Evolutionary conservation across 805 yeast genomes (phyloP).

Genomic region (Wickerhamomyces pijperi): DNA sequence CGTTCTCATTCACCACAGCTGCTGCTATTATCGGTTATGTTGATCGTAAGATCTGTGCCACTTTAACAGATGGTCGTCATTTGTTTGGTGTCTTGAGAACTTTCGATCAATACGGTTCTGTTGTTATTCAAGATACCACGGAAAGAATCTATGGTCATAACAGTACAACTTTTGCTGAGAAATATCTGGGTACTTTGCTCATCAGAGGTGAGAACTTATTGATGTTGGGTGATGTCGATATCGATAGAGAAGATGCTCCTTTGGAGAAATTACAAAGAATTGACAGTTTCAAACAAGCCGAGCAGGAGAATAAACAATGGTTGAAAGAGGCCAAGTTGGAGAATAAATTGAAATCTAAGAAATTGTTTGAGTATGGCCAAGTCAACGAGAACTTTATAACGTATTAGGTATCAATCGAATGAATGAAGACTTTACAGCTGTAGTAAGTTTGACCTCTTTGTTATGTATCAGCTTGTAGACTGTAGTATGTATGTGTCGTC

Average conservation of each 20-base stretch:
- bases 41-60: constrained; percentile 68
- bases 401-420: neutral
- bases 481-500: no score
- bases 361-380: constrained; percentile 41
- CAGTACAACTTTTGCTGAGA: constrained; percentile 58
- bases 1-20: constrained; percentile 77
- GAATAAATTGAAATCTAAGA: constrained; percentile 36
- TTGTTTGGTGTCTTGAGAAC: constrained; percentile 86
- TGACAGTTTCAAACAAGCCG: constrained; percentile 47
- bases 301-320: constrained; percentile 24
- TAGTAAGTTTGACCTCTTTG: no score
- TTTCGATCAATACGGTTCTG: constrained; percentile 86
- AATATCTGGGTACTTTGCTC: constrained; percentile 68
- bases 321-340: constrained; percentile 24
- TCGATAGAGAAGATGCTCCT: constrained; percentile 72
- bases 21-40: constrained; percentile 86
- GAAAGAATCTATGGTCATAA: constrained; percentile 64
- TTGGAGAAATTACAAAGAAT: constrained; percentile 44
- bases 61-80: constrained; percentile 82
- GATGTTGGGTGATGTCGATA: constrained; percentile 86
- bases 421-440: no score
- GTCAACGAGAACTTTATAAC: constrained; percentile 42
- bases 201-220: constrained; percentile 95
- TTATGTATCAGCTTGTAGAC: no score
- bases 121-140: constrained; percentile 82